These are phyloP conservation scores for Patellaria atrata DNA, from an alignment of 495 filamentous ascomycete genomes.

Conservation along the genomic window DNA sequence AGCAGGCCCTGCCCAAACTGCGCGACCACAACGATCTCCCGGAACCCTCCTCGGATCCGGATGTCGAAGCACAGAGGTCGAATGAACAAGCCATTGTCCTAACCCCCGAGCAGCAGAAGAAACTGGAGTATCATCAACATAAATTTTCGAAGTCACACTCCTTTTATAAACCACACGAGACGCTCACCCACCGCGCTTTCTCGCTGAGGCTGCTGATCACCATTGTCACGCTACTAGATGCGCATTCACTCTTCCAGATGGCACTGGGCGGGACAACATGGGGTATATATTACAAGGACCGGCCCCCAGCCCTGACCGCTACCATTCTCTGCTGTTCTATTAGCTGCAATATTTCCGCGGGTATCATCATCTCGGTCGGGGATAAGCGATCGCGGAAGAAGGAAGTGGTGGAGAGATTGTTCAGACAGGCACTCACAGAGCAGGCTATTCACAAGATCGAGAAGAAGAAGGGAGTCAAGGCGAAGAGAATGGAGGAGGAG, in stretches of 20 bases:
- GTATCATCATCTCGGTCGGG: conserved; percentile 56
- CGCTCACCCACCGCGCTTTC: conserved; percentile 61
- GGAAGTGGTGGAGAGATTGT: conserved; percentile 60
- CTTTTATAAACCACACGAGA: conserved; percentile 78
- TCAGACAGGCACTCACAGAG: conserved; percentile 54
- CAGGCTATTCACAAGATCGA: conserved; percentile 53
- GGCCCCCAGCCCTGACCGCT: conserved; percentile 57
- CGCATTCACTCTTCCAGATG: conserved; percentile 61
- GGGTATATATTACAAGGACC: conserved; percentile 46
- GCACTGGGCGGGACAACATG: conserved; percentile 61
- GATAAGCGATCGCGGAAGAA: conserved; percentile 62
- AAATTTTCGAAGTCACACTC: conserved; percentile 66
- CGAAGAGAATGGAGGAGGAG: conserved; percentile 3
- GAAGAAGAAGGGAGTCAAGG: conserved; percentile 10
- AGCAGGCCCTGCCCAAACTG: conserved; percentile 45
- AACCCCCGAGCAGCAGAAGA: conserved; percentile 41
- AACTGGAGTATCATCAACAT: conserved; percentile 53
- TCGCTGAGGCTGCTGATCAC: conserved; percentile 56
- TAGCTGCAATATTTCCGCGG: conserved; percentile 54
- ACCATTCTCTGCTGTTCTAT: conserved; percentile 66
- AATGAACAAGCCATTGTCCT: conserved; percentile 44
- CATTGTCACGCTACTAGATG: conserved; percentile 57
- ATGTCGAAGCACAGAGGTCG: conserved; percentile 2
- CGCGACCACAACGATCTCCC: conserved; percentile 61
- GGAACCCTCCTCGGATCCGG: conserved; percentile 1